Conservation (phyloP, 768 basidiomycete species). For the Erythrobasidium yunnanense region DNA sequence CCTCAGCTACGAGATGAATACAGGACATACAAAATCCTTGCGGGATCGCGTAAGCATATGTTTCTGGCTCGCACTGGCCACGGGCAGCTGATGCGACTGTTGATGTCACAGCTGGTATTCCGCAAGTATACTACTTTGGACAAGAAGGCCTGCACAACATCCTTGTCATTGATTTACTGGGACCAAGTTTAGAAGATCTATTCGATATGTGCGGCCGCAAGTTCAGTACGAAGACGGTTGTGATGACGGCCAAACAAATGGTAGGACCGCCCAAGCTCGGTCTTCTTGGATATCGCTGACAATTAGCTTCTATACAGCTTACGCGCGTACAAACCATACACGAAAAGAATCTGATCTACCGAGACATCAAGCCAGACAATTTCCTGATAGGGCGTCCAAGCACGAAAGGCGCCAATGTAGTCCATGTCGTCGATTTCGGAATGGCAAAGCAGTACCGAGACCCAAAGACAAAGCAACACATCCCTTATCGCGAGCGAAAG, state of each 20-base stretch:
- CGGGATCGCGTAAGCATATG: slow-evolving; percentile 71
- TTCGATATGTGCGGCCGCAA: slow-evolving; percentile 99
- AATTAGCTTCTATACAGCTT: slow-evolving; percentile 49
- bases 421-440: slow-evolving; percentile 75
- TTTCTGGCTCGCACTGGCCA: slow-evolving; percentile 34
- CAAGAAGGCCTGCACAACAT: slow-evolving; percentile 98
- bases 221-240: slow-evolving; percentile 94
- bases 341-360: slow-evolving; percentile 98
- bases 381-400: slow-evolving; percentile 90
- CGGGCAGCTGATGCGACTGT: slow-evolving; percentile 3
- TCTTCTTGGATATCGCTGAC: neutral
- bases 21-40: slow-evolving; percentile 90
- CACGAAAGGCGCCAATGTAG: slow-evolving; percentile 70
- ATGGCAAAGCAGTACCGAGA: slow-evolving; percentile 99
- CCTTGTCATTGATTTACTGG: slow-evolving; percentile 92
- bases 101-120: slow-evolving; percentile 65
- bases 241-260: slow-evolving; percentile 99
- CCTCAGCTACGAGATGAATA: slow-evolving; percentile 97
- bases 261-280: slow-evolving; percentile 47
- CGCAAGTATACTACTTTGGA: slow-evolving; percentile 98
- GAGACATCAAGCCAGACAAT: slow-evolving; percentile 99
- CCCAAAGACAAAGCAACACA: slow-evolving; percentile 98
- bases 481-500: slow-evolving; percentile 96
- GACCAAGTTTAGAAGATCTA: slow-evolving; percentile 89
- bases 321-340: slow-evolving; percentile 94